Conservation (phyloP, 1,284 basidiomycete species). For the Puccinia coronata region DNA sequence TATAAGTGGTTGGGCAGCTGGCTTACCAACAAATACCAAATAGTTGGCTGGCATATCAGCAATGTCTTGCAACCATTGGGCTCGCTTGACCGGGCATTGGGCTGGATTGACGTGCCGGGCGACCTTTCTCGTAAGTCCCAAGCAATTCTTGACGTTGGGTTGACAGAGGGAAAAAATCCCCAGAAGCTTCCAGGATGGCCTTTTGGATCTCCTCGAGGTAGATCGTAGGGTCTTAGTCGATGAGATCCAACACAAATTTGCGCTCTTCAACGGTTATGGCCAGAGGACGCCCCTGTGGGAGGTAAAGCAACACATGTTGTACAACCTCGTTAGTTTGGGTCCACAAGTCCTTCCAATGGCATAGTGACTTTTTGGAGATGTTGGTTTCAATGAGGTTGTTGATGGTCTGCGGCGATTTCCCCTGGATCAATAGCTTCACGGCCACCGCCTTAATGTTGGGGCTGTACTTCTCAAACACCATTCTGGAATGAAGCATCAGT, state of each 20-base stretch:
- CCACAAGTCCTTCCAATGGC: too few relatives aligned
- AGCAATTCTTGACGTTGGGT: background rate
- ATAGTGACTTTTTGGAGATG: too few relatives aligned
- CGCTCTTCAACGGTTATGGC: background rate
- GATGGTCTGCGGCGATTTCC: too few relatives aligned
- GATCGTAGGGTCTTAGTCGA: background rate
- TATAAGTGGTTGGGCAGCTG: background rate
- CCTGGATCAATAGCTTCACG: too few relatives aligned
- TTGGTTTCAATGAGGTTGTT: too few relatives aligned
- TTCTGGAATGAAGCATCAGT: too few relatives aligned
- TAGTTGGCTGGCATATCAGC: background rate
- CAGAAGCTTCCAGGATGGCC: background rate
- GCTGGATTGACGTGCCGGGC: background rate
- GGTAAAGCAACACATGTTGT: background rate
- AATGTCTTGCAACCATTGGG: background rate
- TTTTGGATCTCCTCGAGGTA: constrained; percentile 9
- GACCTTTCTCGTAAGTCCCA: background rate
- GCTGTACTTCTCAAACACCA: too few relatives aligned
- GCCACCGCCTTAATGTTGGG: too few relatives aligned
- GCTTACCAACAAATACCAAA: background rate
- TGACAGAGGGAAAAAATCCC: background rate
- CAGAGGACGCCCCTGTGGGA: background rate
- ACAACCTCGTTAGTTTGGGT: background rate
- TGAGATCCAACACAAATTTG: constrained; percentile 3
- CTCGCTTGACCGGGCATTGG: background rate